Base-by-base conservation (phyloP, 2,329 filamentous ascomycete genomes). In the Fusarium poae region DNA sequence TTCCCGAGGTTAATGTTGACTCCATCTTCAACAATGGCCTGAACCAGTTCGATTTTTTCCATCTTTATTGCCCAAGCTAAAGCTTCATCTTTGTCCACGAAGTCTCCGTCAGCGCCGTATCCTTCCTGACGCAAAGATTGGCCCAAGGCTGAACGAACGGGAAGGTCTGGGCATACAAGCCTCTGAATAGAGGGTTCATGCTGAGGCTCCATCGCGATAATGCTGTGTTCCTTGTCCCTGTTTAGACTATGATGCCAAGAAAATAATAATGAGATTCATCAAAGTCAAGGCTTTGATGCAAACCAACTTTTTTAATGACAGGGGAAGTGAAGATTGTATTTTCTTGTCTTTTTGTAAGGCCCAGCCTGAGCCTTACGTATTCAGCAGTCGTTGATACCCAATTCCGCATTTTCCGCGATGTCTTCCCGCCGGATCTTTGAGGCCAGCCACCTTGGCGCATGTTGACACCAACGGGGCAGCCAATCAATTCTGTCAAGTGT, bases 241-340 rank as follows among this genome's bases (percentile, higher is more conserved):
- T 12, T 18, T 0, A 16, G 1, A 1, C 2, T 8, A 34, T 18
- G 32, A 34, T 6, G 32, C 6, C 0, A 2, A 8, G 0, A 34
- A 34, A 16, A 16, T 16, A 7, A 15, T 0, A 34, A 7, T 9
- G 6, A 34, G 32, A 7, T 16, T 34, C 4, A 9, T 0, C 4
- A 16, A 34, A 34, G 15, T 9, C 15, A 9, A 9, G 2, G 15
- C 0, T 16, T 34, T 16, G 13, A 34, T 4, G 16, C 13, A 18
- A 16, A 34, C 16, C 15, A 16, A 34, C 6, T 0, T 16, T 34
- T 16, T 8, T 0, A 34, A 16, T 34, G 13, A 3, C 15, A 18
- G 32, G 32, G n/a, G n/a, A n/a, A n/a, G n/a, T n/a, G n/a, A n/a
- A n/a, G n/a, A n/a, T n/a, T n/a, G n/a, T n/a, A n/a, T n/a, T n/a